Base-by-base conservation (phyloP, 345 rosid species). In the Salix exigua region DNA sequence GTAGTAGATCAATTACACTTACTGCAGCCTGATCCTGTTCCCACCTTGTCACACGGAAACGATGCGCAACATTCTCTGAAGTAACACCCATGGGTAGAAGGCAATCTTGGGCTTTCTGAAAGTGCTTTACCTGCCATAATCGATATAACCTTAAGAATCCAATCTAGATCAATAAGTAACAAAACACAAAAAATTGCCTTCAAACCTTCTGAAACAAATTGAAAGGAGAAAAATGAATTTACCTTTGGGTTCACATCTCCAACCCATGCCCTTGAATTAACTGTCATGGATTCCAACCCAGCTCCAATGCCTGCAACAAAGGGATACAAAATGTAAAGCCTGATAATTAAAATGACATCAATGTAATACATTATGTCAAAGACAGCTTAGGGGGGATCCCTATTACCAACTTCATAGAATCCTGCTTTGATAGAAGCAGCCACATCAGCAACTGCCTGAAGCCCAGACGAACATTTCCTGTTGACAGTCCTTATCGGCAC, bases 21-120 rank as follows among this genome's bases (percentile, higher is more conserved):
- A 94, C 99, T 19, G 97, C 96, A 76, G 99, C 99, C 85, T 89
- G 96, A 83, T 94, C 99, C 83, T 94, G 99, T 85, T 94, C 99
- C 83, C 87, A 86, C 87, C 97, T 89, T 44, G 93, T 86, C 68
- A 94, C 96, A 65, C 90, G 88, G 85, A 91, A 95, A 67, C 94
- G 90, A 53, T 90, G 80, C 68, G 99, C 97, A 55, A 95, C 97
- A 82, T 95, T 95, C 77, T 95, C 99, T 31, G 99, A 95, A 74
- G 99, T 95, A 73, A 95, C 66, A 33, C 98, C 99, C 99, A 95
- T 95, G 7, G 99, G 97, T 73, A 95, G 94, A 79, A 92, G 97
- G 78, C 97, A 95, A 76, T 88, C 88, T 74, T 83, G 92, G 66
- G 99, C 97, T 83, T 92, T 89, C 76, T 86, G 88, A 83, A 92